Base-by-base conservation (phyloP, 176 grass and related monocot species). In the Bonia amplexicaulis region DNA sequence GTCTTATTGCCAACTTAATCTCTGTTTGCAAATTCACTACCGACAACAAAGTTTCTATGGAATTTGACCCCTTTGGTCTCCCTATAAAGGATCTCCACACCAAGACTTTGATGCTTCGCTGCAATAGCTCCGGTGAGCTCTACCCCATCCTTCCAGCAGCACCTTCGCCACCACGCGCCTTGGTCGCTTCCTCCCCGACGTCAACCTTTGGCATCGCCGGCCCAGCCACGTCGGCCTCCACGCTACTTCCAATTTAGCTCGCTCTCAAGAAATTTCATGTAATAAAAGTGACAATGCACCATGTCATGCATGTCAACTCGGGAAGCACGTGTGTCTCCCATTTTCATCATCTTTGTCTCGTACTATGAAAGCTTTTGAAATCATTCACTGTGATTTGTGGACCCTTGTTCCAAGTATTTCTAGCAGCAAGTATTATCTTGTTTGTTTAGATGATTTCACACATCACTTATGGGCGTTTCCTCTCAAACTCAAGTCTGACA, bases 81-180 rank as follows among this genome's bases (percentile, higher is more conserved):
- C 25, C 57, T 25, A 25, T 60, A 12, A 60, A 60, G 57, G 57
- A 60, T 60, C 57, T 60, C n/a, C 3, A 12, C 1, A 60, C 57
- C 57, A 12, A 60, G 57, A 25, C 3, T 0, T 0, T 25, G 0
- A 12, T 60, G 3, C 8, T 11, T 12, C 2, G 0, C 1, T 60
- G 9, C 9, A 59, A 59, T 23, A 59, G 22, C 22, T 59, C 22
- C 6, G 0, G 3, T 0, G 0, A 59, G 8, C 57, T 59, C 9
- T 23, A 59, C 3, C 22, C 3, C 1, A 0, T 58, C 20, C 54
- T 57, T 20, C 0, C 2, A 57, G 54, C 2, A 20, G 6, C 51
- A 54, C 17, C 52, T 54, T 6, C 5, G 0, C 17, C 52, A 8
- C 17, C 52, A 54, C 0, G 0, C 0, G 0, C 52, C 52, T 54